A percentile compares a stretch with the other conserved stretches of the same genome.
These are phyloP conservation scores for Thielaviopsis punctulata DNA, from an alignment of 2,329 filamentous ascomycete species.

Conservation along the genomic window DNA sequence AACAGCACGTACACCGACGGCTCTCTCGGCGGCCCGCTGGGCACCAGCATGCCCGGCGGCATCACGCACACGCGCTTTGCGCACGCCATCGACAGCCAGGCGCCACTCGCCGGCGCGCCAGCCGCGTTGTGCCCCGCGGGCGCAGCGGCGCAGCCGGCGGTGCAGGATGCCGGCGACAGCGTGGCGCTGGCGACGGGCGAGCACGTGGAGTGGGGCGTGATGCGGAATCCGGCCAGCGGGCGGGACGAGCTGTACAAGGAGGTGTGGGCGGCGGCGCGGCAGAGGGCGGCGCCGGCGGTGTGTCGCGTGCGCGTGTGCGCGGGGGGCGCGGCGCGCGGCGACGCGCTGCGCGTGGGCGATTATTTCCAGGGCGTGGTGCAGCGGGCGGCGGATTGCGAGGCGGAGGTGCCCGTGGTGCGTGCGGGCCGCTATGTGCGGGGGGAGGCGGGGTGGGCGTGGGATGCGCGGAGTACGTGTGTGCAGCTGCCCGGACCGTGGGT, in stretches of 20 bases:
- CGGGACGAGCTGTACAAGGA: conserved; percentile 42
- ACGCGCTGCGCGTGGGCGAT: conserved; percentile 1
- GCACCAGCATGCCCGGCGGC: background rate
- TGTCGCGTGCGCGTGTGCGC: background rate
- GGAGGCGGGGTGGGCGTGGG: background rate
- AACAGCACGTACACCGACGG: background rate
- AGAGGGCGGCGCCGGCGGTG: background rate
- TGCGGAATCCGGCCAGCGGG: conserved; percentile 41
- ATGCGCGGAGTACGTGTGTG: background rate
- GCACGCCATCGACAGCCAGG: conserved; percentile 44
- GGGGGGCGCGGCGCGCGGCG: background rate
- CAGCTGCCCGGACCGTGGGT: conserved; percentile 1
- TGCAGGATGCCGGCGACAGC: conserved; percentile 39
- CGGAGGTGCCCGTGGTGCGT: background rate
- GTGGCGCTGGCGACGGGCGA: conserved; percentile 22
- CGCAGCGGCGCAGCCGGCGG: background rate
- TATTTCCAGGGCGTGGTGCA: conserved; percentile 8
- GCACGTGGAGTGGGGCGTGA: conserved; percentile 39
- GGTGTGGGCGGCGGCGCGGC: conserved; percentile 29
- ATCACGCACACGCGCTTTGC: conserved; percentile 29
- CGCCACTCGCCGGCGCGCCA: conserved; percentile 18
- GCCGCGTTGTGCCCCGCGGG: conserved; percentile 13
- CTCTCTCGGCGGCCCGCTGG: background rate
- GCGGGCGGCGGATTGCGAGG: background rate
- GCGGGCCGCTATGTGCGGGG: background rate